Evolutionary conservation across 148 eudicot genomes (phyloP), one percentile per base, ranked within the genome.

Genomic region (Spergularia marina): DNA sequence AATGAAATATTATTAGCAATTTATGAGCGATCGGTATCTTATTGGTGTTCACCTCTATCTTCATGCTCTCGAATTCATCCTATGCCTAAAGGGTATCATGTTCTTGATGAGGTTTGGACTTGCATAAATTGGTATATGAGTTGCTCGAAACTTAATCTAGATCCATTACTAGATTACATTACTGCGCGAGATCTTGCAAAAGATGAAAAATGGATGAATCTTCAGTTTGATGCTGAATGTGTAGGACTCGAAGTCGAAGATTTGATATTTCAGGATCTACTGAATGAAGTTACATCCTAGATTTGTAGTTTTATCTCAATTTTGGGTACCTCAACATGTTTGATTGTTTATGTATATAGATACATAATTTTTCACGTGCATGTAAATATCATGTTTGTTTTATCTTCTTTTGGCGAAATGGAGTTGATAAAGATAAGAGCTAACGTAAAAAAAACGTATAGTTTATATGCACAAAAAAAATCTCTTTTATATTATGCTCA

Each of bases 131-230:
- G 84, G 87, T 88, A 82, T 74, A 82, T 90, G 84, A 72, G 66
- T 16, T 76, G 86, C 58, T 86, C 86, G 59, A 85, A 34, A 54
- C 83, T 82, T 0, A 78, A 79, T 36, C 20, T 60, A 51, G 84
- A 84, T 40, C 82, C 74, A 7, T 71, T 81, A 0, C 75, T 86
- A 47, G 97, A 91, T 25, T 83, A 83, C 70, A 85, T 83, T 49
- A 84, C 89, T 25, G 56, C 79, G 6, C 82, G 83, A 2, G 98
- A 94, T 79, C 77, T 94, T 65, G 82, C 76, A 1, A 87, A 83
- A 68, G 82, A 82, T 66, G 89, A 89, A 55, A 78, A 82, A 30
- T 94, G 98, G 98, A 91, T 94, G 96, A 91, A 91, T 77, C 86
- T 94, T 53, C 98, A 91, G 41, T 80, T 83, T 59, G 96, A 94